Conservation (phyloP, 768 basidiomycete genomes). For the Suillus variegatus region DNA sequence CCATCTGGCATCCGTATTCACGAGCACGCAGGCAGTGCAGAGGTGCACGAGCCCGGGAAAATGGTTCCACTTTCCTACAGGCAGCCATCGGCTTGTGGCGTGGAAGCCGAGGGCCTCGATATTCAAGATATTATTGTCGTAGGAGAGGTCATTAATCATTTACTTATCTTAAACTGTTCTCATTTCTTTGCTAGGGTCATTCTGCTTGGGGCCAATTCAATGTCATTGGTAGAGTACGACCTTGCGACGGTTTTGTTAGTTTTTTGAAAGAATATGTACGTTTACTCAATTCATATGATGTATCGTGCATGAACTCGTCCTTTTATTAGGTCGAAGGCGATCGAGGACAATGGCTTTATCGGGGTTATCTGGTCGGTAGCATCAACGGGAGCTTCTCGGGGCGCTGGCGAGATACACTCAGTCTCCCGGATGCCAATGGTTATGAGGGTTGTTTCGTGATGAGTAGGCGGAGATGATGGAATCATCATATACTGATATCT, state of each 20-base stretch:
- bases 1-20: constrained; percentile 51
- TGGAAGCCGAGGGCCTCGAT: constrained; percentile 16
- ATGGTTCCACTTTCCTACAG: constrained; percentile 30
- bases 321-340: constrained; percentile 58
- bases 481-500: not conserved
- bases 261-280: constrained; percentile 85
- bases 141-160: constrained; percentile 57
- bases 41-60: constrained; percentile 46
- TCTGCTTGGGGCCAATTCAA: constrained; percentile 91
- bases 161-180: constrained; percentile 8
- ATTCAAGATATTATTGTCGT: constrained; percentile 62
- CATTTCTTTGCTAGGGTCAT: constrained; percentile 61
- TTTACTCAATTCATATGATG: constrained; percentile 9
- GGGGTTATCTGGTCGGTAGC: constrained; percentile 78
- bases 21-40: constrained; percentile 50
- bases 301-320: constrained; percentile 1
- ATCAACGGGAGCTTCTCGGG: constrained; percentile 73
- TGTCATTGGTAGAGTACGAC: constrained; percentile 75
- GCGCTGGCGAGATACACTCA: constrained; percentile 85
- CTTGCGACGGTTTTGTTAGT: constrained; percentile 79
- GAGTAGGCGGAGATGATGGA: constrained; percentile 56
- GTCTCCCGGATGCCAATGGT: constrained; percentile 57
- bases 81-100: constrained; percentile 26
- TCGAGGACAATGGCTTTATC: constrained; percentile 83
- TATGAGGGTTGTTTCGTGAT: constrained; percentile 89